A percentile compares a stretch with the other conserved stretches of the same genome.
Evolutionary conservation across 2,329 filamentous ascomycete genomes (phyloP).

Genomic region (Pseudocercospora fijiensis): DNA sequence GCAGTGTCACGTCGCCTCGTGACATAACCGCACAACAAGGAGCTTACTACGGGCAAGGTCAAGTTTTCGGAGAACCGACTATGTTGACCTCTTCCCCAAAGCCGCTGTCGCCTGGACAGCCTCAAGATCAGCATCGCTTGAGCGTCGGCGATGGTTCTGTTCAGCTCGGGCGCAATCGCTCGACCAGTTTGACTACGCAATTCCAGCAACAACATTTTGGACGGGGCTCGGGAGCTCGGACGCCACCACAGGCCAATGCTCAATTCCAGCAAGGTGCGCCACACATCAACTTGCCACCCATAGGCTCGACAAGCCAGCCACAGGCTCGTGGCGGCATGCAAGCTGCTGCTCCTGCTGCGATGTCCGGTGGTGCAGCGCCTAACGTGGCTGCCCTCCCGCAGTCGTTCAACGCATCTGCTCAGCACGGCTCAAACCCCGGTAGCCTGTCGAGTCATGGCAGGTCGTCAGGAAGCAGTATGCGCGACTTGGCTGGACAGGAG

Average conservation of each 20-base stretch:
- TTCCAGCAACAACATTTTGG: conserved; percentile 64
- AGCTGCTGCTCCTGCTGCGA: conserved; percentile 12
- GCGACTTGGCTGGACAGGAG: conserved; percentile 63
- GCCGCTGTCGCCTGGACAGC: conserved; percentile 68
- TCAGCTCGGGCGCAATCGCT: conserved; percentile 55
- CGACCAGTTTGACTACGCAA: conserved; percentile 65
- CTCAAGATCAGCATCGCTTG: conserved; percentile 51
- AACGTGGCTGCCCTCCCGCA: conserved; percentile 43
- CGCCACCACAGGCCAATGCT: conserved; percentile 49
- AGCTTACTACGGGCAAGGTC: conserved; percentile 42
- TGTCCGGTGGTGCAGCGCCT: conserved; percentile 27
- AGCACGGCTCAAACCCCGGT: conserved; percentile 48
- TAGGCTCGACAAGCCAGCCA: conserved; percentile 33
- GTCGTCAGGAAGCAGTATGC: conserved; percentile 60
- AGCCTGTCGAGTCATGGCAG: conserved; percentile 54
- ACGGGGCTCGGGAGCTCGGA: conserved; percentile 57
- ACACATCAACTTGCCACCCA: conserved; percentile 43
- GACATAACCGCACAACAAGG: conserved; percentile 40
- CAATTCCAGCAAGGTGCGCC: conserved; percentile 39
- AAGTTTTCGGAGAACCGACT: conserved; percentile 66
- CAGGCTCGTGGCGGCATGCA: conserved; percentile 26
- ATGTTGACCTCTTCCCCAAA: conserved; percentile 84
- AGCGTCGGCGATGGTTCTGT: conserved; percentile 49
- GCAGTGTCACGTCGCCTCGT: conserved; percentile 37
- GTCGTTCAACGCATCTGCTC: conserved; percentile 13